Evolutionary conservation across 495 filamentous ascomycete genomes (phyloP).

Genomic region (Talaromyces borbonicus): DNA sequence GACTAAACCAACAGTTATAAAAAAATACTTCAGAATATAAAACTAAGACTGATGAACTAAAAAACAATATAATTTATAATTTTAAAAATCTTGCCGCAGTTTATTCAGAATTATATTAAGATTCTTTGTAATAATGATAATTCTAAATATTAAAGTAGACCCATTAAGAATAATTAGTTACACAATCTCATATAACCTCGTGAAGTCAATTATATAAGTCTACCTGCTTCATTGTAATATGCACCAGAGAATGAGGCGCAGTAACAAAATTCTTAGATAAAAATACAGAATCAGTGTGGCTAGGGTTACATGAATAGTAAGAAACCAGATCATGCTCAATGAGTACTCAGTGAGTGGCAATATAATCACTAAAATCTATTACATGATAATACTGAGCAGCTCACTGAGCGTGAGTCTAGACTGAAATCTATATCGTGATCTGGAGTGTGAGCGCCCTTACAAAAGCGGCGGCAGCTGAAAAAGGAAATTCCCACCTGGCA

Average conservation of each 20-base stretch:
- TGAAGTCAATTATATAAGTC: neutral
- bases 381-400: neutral
- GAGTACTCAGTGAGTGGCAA: neutral
- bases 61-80: neutral
- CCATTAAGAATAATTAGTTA: too few relatives aligned
- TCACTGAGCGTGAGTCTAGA: slow-evolving; percentile 2
- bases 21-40: slow-evolving; percentile 14
- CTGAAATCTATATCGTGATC: slow-evolving; percentile 3
- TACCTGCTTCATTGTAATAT: neutral
- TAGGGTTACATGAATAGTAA: neutral
- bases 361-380: slow-evolving; percentile 8
- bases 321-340: neutral
- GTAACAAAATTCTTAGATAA: neutral
- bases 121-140: neutral
- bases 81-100: neutral
- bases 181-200: too few relatives aligned
- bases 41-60: neutral
- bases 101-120: neutral
- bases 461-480: slow-evolving; percentile 9
- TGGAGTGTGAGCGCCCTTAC: slow-evolving; percentile 5
- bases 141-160: too few relatives aligned
- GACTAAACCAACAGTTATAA: too few relatives aligned
- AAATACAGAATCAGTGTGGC: neutral
- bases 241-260: neutral
- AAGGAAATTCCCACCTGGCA: slow-evolving; percentile 3